phyloP scores from a whole-genome alignment of 2,329 filamentous ascomycete species.

The Curvularia sp. region DNA sequence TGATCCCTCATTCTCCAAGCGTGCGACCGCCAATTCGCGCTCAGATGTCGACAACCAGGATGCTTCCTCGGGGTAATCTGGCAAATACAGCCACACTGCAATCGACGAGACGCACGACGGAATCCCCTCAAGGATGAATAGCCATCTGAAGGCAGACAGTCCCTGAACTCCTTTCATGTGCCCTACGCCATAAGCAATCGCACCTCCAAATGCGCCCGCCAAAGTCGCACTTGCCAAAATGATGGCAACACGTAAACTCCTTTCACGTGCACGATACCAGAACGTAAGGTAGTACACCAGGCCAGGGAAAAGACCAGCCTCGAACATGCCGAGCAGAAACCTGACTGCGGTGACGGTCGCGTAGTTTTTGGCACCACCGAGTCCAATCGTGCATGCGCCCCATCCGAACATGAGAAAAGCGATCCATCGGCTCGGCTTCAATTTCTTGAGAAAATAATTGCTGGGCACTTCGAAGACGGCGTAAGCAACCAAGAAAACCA shows the following conservation, averaged over 20 bases:
- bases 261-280: slow-evolving; percentile 64
- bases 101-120: slow-evolving; percentile 29
- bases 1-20: slow-evolving; percentile 55
- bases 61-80: slow-evolving; percentile 59
- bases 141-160: slow-evolving; percentile 44
- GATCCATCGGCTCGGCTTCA: slow-evolving; percentile 54
- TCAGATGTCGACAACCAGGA: slow-evolving; percentile 56
- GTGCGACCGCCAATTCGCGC: slow-evolving; percentile 39
- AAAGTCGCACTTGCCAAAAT: slow-evolving; percentile 64
- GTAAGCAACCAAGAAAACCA: slow-evolving; percentile 41
- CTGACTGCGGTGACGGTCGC: slow-evolving; percentile 51
- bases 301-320: slow-evolving; percentile 41
- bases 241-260: slow-evolving; percentile 65
- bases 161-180: slow-evolving; percentile 49
- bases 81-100: slow-evolving; percentile 55
- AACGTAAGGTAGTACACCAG: slow-evolving; percentile 62
- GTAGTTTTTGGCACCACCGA: slow-evolving; percentile 54
- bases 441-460: slow-evolving; percentile 67
- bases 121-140: slow-evolving; percentile 38
- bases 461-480: slow-evolving; percentile 59
- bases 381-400: slow-evolving; percentile 55
- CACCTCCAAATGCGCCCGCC: slow-evolving; percentile 62
- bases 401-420: slow-evolving; percentile 56
- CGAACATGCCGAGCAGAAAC: slow-evolving; percentile 50
- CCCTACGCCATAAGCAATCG: slow-evolving; percentile 61